These are phyloP conservation scores for Phycomyces nitens DNA, from an alignment of 192 early-diverging fungal genomes.

Conservation along the genomic window DNA sequence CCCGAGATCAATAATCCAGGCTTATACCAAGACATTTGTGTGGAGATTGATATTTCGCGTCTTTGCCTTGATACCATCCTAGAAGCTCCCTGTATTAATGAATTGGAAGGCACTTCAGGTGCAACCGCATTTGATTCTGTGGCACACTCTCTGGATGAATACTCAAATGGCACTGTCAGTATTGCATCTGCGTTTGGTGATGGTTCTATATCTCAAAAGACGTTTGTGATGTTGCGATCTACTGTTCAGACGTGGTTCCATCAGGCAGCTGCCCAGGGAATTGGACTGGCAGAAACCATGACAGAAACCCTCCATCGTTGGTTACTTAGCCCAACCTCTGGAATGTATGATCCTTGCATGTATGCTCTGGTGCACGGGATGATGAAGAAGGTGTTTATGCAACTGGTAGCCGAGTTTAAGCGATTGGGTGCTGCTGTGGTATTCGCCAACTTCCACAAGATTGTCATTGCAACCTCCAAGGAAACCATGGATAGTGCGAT, in stretches of 20 bases:
- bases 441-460: constrained; percentile 74
- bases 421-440: constrained; percentile 75
- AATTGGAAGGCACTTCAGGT: constrained; percentile 62
- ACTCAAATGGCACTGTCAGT: constrained; percentile 44
- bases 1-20: constrained; percentile 77
- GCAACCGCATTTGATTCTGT: constrained; percentile 40
- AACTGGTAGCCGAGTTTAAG: constrained; percentile 78
- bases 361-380: constrained; percentile 74
- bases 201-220: constrained; percentile 44
- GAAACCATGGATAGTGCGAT: constrained; percentile 65
- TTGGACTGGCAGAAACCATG: constrained; percentile 69
- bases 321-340: constrained; percentile 72
- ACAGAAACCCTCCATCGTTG: constrained; percentile 86
- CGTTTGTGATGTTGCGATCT: constrained; percentile 71
- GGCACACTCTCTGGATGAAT: constrained; percentile 60
- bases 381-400: constrained; percentile 89
- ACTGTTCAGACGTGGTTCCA: constrained; percentile 80
- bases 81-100: constrained; percentile 71
- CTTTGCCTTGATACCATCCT: constrained; percentile 83
- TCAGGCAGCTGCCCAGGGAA: constrained; percentile 59
- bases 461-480: constrained; percentile 82
- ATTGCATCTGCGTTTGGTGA: constrained; percentile 38
- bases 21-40: constrained; percentile 73
- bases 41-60: constrained; percentile 78
- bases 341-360: constrained; percentile 83